Base-by-base conservation (phyloP, 345 rosid genomes). In the Brassica juncea region DNA sequence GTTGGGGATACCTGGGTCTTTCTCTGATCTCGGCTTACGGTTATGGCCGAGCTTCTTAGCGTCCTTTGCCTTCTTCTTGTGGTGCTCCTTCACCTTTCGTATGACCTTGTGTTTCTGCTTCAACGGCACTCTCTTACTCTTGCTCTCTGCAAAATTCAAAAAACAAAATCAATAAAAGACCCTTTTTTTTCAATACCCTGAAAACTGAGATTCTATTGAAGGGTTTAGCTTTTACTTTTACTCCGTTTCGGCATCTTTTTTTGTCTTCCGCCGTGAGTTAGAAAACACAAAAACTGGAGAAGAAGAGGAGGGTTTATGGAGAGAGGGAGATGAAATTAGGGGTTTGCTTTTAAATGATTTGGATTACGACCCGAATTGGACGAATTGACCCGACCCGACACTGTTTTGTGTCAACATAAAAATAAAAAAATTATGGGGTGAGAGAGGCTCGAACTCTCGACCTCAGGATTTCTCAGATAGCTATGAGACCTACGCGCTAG, bases 401-500 rank as follows among this genome's bases (percentile, higher is more conserved):
- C 0, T 11, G 8, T 32, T 52, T 47, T 39, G 1, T 25, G 14
- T 73, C 16, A 14, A 42, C 47, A 3, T 44, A 11, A 37, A 10
- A 1, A 42, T 54, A 16, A 54, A 15, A 54, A 7, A 15, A 14
- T 4, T 1, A 3, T 94, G 94, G 94, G 95, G 88, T 89, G 97
- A 90, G 97, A 90, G 89, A 88, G 93, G 92, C 87, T 87, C 92
- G 87, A 87, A 86, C 94, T 89, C 97, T 90, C 97, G 89, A 92
- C 95, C 91, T 90, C 95, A 86, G 94, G 95, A 90, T 94, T 0
- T 80, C 95, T 88, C 93, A 28, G 67, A 72, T 63, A 84, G 91
- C 97, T 87, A 89, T 89, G 97, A 90, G 94, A 94, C 91, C 97
- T 87, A 86, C 94, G 92, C 90, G 94, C 96, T 90, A 90, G 88